Percentiles rank a stretch among this genome's conserved stretches.
Evolutionary conservation across 2,329 filamentous ascomycete species (phyloP).

Genomic region (Aspergillus sergii): DNA sequence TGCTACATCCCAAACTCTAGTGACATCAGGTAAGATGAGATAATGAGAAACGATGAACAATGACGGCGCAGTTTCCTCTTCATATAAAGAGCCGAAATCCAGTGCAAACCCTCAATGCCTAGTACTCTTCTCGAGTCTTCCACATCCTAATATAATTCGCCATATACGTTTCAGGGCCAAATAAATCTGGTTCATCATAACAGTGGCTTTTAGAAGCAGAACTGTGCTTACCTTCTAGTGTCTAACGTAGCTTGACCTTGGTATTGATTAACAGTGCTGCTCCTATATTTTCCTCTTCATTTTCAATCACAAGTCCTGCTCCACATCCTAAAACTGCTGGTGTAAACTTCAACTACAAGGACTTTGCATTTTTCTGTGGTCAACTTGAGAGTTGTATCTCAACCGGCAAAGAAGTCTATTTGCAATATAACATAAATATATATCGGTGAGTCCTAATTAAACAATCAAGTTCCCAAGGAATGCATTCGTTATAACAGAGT

Average conservation of each 20-base stretch:
- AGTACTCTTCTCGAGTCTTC: neutral
- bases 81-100: neutral
- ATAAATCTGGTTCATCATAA: neutral
- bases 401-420: too few species aligned
- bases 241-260: neutral
- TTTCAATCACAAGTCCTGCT: too few species aligned
- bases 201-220: neutral
- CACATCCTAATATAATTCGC: neutral
- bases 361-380: too few species aligned
- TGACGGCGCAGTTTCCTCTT: neutral
- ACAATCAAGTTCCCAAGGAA: too few species aligned
- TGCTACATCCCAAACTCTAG: neutral
- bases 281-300: too few species aligned
- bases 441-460: too few species aligned
- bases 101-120: neutral
- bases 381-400: too few species aligned
- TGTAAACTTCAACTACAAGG: too few species aligned
- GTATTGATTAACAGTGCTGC: neutral
- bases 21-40: neutral
- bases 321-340: neutral
- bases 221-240: neutral
- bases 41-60: neutral
- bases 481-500: too few species aligned
- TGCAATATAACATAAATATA: too few species aligned
- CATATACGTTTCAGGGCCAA: neutral